These are phyloP conservation scores for Aureobasidium sp. DNA, from an alignment of 2,329 filamentous ascomycete genomes.

Conservation along the genomic window DNA sequence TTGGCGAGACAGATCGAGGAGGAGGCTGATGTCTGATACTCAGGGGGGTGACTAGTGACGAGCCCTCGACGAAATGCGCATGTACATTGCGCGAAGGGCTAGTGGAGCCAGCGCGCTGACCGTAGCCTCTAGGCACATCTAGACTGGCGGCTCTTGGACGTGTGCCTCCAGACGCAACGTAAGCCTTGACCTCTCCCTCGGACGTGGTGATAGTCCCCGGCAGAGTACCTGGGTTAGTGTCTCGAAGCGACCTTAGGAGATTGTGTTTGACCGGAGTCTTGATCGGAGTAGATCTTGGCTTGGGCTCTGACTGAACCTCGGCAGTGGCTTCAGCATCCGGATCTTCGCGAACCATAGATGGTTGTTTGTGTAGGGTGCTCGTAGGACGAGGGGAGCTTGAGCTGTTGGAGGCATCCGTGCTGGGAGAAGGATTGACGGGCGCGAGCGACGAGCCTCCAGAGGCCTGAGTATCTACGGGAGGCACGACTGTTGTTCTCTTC, in stretches of 20 bases:
- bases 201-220: conserved; percentile 18
- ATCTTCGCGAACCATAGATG: conserved; percentile 27
- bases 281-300: neutral
- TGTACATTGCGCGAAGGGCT: conserved; percentile 53
- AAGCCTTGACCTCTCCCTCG: conserved; percentile 21
- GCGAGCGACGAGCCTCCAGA: conserved; percentile 18
- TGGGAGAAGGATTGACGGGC: conserved; percentile 25
- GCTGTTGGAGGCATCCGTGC: conserved; percentile 14
- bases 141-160: conserved; percentile 25
- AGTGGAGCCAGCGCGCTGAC: conserved; percentile 26
- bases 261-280: neutral
- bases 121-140: conserved; percentile 23
- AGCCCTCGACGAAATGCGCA: conserved; percentile 56
- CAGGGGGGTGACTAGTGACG: conserved; percentile 45
- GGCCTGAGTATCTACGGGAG: conserved; percentile 19
- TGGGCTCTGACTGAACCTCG: conserved; percentile 4
- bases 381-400: conserved; percentile 19
- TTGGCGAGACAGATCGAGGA: conserved; percentile 62
- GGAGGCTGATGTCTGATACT: conserved; percentile 60
- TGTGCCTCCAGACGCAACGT: conserved; percentile 15
- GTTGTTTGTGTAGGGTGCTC: conserved; percentile 24
- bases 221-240: neutral
- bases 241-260: neutral
- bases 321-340: conserved; percentile 24
- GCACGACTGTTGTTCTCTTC: conserved; percentile 9